A percentile compares a stretch with the other conserved stretches of the same genome.
phyloP scores from a whole-genome alignment of 768 basidiomycete species.

The Mrakia hoshinonis region DNA sequence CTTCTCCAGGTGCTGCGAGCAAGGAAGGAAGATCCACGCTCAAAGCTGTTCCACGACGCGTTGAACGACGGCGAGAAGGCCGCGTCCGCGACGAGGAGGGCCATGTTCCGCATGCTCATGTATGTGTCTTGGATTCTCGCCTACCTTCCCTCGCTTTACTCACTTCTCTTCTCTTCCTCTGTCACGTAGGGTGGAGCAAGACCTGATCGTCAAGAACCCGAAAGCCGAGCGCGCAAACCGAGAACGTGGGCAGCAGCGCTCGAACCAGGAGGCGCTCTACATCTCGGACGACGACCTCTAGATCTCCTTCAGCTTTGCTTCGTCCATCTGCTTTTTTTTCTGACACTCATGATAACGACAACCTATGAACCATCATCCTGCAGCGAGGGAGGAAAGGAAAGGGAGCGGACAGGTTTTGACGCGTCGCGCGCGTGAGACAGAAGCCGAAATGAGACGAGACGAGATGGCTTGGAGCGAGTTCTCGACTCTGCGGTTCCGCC shows the following conservation, averaged over 20 bases:
- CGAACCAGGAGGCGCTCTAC: not conserved
- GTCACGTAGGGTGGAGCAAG: slow-evolving; percentile 9
- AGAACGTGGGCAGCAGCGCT: not conserved
- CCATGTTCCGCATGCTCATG: slow-evolving; percentile 75
- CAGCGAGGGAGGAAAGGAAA: not conserved
- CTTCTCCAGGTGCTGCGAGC: slow-evolving; percentile 61
- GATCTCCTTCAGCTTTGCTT: not conserved
- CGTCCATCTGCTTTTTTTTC: not conserved
- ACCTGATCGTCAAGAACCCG: slow-evolving; percentile 4
- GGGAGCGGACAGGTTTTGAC: no score
- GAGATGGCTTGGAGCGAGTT: not conserved
- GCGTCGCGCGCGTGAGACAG: no score
- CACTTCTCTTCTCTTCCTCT: not conserved
- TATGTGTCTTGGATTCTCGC: slow-evolving; percentile 42
- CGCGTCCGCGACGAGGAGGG: slow-evolving; percentile 62
- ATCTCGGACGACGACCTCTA: not conserved
- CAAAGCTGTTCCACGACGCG: slow-evolving; percentile 65
- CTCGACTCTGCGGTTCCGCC: not conserved
- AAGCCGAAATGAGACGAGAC: not conserved
- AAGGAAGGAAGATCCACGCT: slow-evolving; percentile 67
- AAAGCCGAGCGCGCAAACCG: not conserved
- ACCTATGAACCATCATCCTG: not conserved
- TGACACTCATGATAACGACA: not conserved
- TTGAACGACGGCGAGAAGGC: slow-evolving; percentile 65
- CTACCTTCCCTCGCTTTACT: not conserved